These are phyloP conservation scores for Candida railenensis DNA, from an alignment of 805 yeast species.

Conservation along the genomic window DNA sequence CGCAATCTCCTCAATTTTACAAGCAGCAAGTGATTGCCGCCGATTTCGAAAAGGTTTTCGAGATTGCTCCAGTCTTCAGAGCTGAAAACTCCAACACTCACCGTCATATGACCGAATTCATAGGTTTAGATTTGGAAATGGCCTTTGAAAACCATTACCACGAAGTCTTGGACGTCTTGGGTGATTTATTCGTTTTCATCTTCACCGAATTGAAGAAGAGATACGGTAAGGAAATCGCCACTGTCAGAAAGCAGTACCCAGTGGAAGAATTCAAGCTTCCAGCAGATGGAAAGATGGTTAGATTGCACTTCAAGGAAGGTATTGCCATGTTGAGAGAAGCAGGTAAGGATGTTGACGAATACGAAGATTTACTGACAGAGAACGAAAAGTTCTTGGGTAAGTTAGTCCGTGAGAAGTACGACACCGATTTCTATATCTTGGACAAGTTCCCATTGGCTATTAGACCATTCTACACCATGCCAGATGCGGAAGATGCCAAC, in stretches of 20 bases:
- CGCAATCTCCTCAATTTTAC: constrained; percentile 97
- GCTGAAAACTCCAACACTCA: constrained; percentile 99
- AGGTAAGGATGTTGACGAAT: constrained; percentile 84
- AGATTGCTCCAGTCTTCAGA: constrained; percentile 96
- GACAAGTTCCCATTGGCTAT: constrained; percentile 97
- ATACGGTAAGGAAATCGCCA: constrained; percentile 79
- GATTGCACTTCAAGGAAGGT: constrained; percentile 88
- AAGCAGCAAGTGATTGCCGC: constrained; percentile 98
- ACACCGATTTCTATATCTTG: constrained; percentile 95
- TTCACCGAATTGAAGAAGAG: constrained; percentile 80
- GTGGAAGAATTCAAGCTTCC: constrained; percentile 97
- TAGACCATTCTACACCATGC: constrained; percentile 99
- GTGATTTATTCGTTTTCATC: constrained; percentile 81
- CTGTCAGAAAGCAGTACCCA: constrained; percentile 92
- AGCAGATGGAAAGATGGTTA: constrained; percentile 89
- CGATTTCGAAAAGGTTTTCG: constrained; percentile 95
- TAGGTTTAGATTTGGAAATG: constrained; percentile 97
- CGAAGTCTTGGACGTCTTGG: constrained; percentile 67
- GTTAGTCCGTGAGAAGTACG: constrained; percentile 87
- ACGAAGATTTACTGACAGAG: constrained; percentile 89
- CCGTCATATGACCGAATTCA: constrained; percentile 98
- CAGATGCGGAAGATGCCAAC: constrained; percentile 86
- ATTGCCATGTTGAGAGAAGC: constrained; percentile 79
- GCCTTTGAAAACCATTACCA: constrained; percentile 97
- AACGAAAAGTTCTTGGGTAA: constrained; percentile 92